Conservation (phyloP, 164 flowering plant species). For the Nymphaea colorata region DNA sequence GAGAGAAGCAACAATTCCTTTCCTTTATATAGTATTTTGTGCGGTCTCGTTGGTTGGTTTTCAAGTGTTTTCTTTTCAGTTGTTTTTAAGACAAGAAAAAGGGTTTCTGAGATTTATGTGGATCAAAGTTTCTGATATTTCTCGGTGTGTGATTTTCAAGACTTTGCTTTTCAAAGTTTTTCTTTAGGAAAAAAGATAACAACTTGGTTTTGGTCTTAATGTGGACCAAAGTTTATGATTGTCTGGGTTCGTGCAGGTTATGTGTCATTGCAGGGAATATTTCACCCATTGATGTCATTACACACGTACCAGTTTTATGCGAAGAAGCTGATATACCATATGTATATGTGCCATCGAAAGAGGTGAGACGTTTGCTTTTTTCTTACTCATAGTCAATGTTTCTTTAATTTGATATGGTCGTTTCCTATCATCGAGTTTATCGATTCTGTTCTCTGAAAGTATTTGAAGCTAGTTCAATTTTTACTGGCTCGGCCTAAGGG, state of each 20-base stretch:
- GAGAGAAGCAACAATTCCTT: too few relatives aligned
- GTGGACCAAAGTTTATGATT: neutral
- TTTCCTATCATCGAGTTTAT: neutral
- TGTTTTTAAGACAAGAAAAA: too few relatives aligned
- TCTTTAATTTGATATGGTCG: neutral
- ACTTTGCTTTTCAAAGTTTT: too few relatives aligned
- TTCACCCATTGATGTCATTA: conserved; percentile 89
- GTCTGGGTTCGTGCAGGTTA: conserved; percentile 38
- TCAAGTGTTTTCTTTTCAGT: too few relatives aligned
- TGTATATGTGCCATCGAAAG: conserved; percentile 83
- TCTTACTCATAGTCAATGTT: neutral
- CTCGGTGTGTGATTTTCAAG: too few relatives aligned
- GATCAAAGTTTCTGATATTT: too few relatives aligned
- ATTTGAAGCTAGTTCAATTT: neutral
- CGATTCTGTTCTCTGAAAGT: neutral
- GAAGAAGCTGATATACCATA: conserved; percentile 89
- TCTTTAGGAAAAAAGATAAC: too few relatives aligned
- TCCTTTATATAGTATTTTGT: too few relatives aligned
- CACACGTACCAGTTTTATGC: conserved; percentile 84
- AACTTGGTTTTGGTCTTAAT: too few relatives aligned
- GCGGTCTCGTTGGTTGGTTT: too few relatives aligned
- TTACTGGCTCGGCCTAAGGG: too few relatives aligned
- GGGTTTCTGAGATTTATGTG: too few relatives aligned
- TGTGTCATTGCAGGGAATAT: conserved; percentile 95
- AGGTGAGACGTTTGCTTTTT: conserved; percentile 32